phyloP scores from a whole-genome alignment of 768 basidiomycete genomes.

The Mycena polygramma region DNA sequence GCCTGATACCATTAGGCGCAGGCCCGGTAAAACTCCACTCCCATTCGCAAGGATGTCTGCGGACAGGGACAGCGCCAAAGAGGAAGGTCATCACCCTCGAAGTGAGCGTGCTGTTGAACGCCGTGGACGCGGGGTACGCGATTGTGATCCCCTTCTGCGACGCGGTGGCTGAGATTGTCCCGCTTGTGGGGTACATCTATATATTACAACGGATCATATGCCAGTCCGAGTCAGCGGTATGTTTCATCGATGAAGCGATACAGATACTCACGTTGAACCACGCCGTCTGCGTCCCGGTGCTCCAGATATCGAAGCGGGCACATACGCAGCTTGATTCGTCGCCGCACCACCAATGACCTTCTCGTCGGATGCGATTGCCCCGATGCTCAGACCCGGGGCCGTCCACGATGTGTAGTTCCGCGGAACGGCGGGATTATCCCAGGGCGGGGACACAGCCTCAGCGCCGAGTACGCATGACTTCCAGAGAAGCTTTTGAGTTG shows the following conservation, averaged over 20 bases:
- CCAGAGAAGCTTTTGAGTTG: conserved; percentile 32
- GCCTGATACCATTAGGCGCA: conserved; percentile 39
- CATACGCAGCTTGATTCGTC: conserved; percentile 41
- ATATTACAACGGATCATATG: too few species aligned
- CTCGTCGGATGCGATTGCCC: conserved; percentile 45
- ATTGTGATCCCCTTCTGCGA: conserved; percentile 40
- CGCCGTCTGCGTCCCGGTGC: conserved; percentile 31
- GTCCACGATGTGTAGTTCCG: conserved; percentile 49
- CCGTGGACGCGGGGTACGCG: conserved; percentile 43
- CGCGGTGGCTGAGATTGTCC: conserved; percentile 43
- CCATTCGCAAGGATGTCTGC: conserved; percentile 40
- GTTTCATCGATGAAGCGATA: too few species aligned
- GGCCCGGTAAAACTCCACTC: conserved; percentile 40
- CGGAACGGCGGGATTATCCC: conserved; percentile 41
- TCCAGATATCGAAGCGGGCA: conserved; percentile 45
- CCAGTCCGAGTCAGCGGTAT: too few species aligned
- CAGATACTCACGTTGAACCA: conserved; percentile 43
- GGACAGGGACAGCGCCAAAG: conserved; percentile 38
- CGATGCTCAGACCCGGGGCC: conserved; percentile 44
- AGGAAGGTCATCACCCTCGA: conserved; percentile 45
- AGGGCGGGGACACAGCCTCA: conserved; percentile 47
- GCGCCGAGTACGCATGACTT: conserved; percentile 38
- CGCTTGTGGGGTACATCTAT: conserved; percentile 44
- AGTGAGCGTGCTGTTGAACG: conserved; percentile 37
- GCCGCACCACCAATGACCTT: conserved; percentile 45